These are phyloP conservation scores for Apiospora saccharicola DNA, from an alignment of 2,329 filamentous ascomycete genomes.

Conservation along the genomic window DNA sequence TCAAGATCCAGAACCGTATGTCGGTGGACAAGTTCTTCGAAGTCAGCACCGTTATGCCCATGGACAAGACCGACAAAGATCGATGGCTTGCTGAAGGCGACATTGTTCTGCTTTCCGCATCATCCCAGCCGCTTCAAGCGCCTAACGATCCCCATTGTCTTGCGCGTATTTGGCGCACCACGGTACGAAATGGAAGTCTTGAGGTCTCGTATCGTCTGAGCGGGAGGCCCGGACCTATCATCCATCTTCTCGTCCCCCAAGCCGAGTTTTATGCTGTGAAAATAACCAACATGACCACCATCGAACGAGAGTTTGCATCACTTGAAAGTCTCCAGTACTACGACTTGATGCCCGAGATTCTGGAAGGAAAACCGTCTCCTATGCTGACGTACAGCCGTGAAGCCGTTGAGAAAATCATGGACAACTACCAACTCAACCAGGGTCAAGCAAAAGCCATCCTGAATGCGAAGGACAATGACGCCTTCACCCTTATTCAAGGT, in stretches of 20 bases:
- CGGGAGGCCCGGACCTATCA: conserved; percentile 67
- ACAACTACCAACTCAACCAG: conserved; percentile 83
- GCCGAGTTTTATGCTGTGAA: conserved; percentile 77
- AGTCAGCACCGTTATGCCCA: conserved; percentile 82
- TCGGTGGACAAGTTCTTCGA: conserved; percentile 94
- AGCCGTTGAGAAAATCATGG: conserved; percentile 71
- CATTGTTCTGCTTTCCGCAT: conserved; percentile 83
- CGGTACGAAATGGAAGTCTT: conserved; percentile 79
- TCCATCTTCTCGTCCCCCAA: conserved; percentile 71
- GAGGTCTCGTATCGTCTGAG: conserved; percentile 89
- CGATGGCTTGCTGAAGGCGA: conserved; percentile 82
- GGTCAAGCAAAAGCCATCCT: conserved; percentile 92
- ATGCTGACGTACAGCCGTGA: conserved; percentile 82
- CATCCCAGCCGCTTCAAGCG: conserved; percentile 72
- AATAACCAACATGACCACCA: conserved; percentile 90
- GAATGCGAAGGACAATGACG: conserved; percentile 93
- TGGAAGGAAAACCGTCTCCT: conserved; percentile 88
- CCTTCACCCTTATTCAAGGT: conserved; percentile 94
- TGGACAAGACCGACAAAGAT: conserved; percentile 71
- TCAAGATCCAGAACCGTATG: conserved; percentile 87
- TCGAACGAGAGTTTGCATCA: conserved; percentile 94
- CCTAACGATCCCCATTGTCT: conserved; percentile 79
- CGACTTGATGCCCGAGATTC: conserved; percentile 91
- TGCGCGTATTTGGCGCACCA: conserved; percentile 81
- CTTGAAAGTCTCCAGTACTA: conserved; percentile 93